phyloP scores from a whole-genome alignment of 2,329 filamentous ascomycete genomes.

The Hypoxylon sp. region DNA sequence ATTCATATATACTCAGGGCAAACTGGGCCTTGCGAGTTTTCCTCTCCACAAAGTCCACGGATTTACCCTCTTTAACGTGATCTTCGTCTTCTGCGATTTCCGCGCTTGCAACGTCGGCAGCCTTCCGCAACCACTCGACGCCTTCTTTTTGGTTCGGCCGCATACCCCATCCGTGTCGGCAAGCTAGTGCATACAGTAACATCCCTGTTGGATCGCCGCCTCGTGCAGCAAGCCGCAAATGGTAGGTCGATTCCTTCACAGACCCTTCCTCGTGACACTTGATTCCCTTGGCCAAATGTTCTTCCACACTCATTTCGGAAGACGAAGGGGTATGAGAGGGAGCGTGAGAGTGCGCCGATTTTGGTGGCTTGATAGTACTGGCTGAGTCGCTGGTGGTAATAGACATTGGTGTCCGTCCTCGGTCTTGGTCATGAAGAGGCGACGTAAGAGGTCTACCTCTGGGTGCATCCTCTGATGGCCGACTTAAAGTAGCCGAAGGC shows the following conservation, averaged over 20 bases:
- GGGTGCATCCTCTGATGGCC: constrained; percentile 62
- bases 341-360: constrained; percentile 45
- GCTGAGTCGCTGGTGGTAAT: constrained; percentile 65
- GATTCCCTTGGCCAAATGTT: constrained; percentile 91
- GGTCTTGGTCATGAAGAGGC: constrained; percentile 53
- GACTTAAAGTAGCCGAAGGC: constrained; percentile 58
- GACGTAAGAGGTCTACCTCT: constrained; percentile 60
- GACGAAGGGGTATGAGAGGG: constrained; percentile 66
- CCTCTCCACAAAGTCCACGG: constrained; percentile 74
- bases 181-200: constrained; percentile 94
- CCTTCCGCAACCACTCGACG: constrained; percentile 90
- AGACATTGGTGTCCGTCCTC: constrained; percentile 61
- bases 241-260: constrained; percentile 94
- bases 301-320: constrained; percentile 81
- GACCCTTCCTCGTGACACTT: constrained; percentile 88
- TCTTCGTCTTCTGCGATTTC: constrained; percentile 88
- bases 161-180: constrained; percentile 98
- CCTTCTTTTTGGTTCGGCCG: constrained; percentile 90
- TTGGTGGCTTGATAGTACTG: constrained; percentile 64
- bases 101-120: constrained; percentile 83
- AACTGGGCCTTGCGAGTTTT: constrained; percentile 93
- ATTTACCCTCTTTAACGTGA: constrained; percentile 70
- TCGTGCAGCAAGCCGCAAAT: constrained; percentile 88
- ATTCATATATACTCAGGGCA: constrained; percentile 93
- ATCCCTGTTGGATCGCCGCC: constrained; percentile 91